Base-by-base conservation (phyloP, 805 yeast species). In the Candida gorgasii region DNA sequence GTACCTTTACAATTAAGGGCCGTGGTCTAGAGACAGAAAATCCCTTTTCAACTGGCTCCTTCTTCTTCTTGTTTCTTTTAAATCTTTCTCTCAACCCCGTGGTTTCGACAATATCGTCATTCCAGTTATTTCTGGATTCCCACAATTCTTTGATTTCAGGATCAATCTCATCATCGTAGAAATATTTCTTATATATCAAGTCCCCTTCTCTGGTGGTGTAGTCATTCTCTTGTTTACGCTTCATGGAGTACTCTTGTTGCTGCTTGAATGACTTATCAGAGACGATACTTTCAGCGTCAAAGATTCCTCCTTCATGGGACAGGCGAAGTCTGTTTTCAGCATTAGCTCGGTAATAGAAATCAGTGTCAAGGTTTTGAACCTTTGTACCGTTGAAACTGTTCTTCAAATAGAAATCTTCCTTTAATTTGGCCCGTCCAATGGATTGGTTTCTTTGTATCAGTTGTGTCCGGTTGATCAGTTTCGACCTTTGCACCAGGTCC, bases 121-220 rank as follows among this genome's bases (percentile, higher is more conserved):
- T 44, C 50, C 57, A 44, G 14, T 42, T 38, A n/a, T 46, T 60
- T 62, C 82, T 65, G 3, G 72, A 64, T 22, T 72, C 77, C 83
- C 83, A 78, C 29, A 78, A 59, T 13, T 65, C 66, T 48, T 67
- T 69, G 36, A 78, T 72, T 47, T 76, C 82, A 0, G 77, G 76
- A 52, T 77, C 82, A 22, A 76, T 75, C 12, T 62, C 62, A 15
- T 62, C 62, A 42, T 73, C 62, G 14, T 55, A 53, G 34, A 66
- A 62, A 47, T 61, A 68, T 36, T 69, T 69, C 32, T 67, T 62
- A 51, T 65, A 75, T 44, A 78, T 78, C 23, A 69, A 50, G 54
- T 82, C 87, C 1, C 79, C 82, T 53, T 82, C 87, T 45, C 87
- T 63, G 1, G 75, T 74, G 0, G 82, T 74, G 57, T 80, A 80